Evolutionary conservation across 805 yeast genomes (phyloP).

Genomic region (Kluyveromyces dobzhanskii): DNA sequence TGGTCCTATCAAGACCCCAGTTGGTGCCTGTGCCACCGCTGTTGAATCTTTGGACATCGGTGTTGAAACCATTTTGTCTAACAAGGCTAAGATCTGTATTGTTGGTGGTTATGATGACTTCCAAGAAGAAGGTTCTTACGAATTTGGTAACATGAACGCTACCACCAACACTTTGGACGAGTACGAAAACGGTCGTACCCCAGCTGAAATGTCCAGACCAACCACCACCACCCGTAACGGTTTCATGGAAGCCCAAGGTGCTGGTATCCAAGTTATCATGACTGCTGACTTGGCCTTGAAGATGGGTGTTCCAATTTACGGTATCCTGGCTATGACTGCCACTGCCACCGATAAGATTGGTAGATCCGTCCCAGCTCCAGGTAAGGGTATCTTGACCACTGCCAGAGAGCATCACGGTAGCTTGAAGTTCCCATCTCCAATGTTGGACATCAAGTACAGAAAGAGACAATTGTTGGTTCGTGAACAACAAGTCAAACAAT

Average conservation of each 20-base stretch:
- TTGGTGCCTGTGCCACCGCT: conserved; percentile 99
- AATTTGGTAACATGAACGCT: conserved; percentile 98
- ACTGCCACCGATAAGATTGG: conserved; percentile 99
- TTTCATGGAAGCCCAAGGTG: conserved; percentile 99
- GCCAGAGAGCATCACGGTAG: conserved; percentile 88
- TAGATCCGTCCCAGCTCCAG: conserved; percentile 99
- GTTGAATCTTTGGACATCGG: conserved; percentile 96
- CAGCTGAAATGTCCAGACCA: conserved; percentile 98
- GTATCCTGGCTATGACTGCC: conserved; percentile 86
- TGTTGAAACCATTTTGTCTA: conserved; percentile 84
- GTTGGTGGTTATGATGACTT: conserved; percentile 99
- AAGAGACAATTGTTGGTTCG: conserved; percentile 81
- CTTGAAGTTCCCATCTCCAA: conserved; percentile 68
- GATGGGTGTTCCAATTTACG: conserved; percentile 99
- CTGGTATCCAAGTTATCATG: conserved; percentile 97
- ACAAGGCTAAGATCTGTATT: conserved; percentile 91
- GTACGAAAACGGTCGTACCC: conserved; percentile 92
- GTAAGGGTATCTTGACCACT: conserved; percentile 97
- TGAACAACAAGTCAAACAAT: conserved; percentile 62
- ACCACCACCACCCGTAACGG: conserved; percentile 94
- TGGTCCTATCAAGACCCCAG: conserved; percentile 99
- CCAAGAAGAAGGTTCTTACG: conserved; percentile 98
- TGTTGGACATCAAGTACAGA: conserved; percentile 88
- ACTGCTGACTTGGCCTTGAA: conserved; percentile 84
- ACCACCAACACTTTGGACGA: conserved; percentile 87